Base-by-base conservation (phyloP, 768 basidiomycete species). In the Leccinum barrowsii region DNA sequence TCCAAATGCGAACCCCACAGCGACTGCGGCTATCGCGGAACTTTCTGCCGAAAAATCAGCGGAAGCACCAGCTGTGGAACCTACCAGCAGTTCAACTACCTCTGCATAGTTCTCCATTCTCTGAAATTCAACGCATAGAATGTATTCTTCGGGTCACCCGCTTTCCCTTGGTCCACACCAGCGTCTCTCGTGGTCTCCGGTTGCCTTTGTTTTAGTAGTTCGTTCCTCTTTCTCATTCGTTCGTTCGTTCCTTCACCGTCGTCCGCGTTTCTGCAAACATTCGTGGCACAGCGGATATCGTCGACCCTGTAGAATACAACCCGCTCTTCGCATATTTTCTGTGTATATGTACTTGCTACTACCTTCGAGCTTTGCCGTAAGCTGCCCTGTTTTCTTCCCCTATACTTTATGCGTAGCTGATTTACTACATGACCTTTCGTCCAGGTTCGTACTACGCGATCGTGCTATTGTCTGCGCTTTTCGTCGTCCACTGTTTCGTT, bases 321-420 rank as follows among this genome's bases (percentile, higher is more conserved):
- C 47, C 57, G 57, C 61, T 57, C 42, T 57, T 61, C 21, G 59
- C 67, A 63, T 68, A 63, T 68, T 64, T 64, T 26, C 59, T 57
- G 69, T 70, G 67, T 73, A 70, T 54, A 73, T 70, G 69, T 70
- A 73, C 66, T 52, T 44, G 19, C n/a, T 52, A 48, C 57, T 28
- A 28, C 49, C 13, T 50, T 63, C 42, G 52, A 47, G 46, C 51
- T 46, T 50, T 28, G 40, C 47, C 32, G 17, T 50, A 22, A 22
- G 55, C 37, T 44, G 40, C 22, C 55, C 34, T 30, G n/a, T 35
- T 22, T 47, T 15, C 56, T 44, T 44, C 5, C 19, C 42, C 42
- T 6, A 7, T 67, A 67, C 59, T 48, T 63, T 64, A 68, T 69
- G 67, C 67, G 34, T 68, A 65, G 40, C 58, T 55, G 49, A 58